Percentiles rank a stretch among this genome's conserved stretches.
These are phyloP conservation scores for Peniophora sp. DNA, from an alignment of 1,284 basidiomycete genomes.

Conservation along the genomic window DNA sequence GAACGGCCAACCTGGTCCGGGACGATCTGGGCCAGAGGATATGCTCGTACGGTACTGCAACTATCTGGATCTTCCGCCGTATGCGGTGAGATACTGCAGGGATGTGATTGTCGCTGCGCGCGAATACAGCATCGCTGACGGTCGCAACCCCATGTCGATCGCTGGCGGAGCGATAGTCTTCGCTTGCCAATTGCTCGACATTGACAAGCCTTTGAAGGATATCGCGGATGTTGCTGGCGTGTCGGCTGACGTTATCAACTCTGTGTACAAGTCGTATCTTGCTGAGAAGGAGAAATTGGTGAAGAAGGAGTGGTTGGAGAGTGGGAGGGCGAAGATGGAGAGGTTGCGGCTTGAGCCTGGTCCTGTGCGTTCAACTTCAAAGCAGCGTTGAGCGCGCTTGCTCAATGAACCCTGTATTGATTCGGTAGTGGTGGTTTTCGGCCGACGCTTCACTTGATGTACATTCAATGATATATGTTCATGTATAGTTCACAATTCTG, in stretches of 20 bases:
- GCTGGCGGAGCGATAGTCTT: conserved; percentile 95
- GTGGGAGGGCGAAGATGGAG: conserved; percentile 61
- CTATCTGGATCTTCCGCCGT: conserved; percentile 82
- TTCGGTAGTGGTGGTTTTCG: no score
- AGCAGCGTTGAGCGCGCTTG: no score
- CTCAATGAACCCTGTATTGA: no score
- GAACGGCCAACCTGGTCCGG: conserved; percentile 25
- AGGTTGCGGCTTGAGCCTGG: no score
- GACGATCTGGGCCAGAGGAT: conserved; percentile 68
- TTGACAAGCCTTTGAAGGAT: conserved; percentile 71
- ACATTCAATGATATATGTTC: no score
- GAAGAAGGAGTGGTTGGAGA: conserved; percentile 75
- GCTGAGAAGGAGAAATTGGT: conserved; percentile 65
- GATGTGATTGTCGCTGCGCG: conserved; percentile 82
- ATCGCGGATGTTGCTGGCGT: conserved; percentile 94
- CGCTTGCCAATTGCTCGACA: conserved; percentile 76
- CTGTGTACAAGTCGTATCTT: conserved; percentile 74
- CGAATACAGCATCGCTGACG: conserved; percentile 83
- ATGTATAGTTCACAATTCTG: no score
- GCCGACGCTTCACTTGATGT: no score
- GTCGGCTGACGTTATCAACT: conserved; percentile 94
- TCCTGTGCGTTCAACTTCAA: no score
- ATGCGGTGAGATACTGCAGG: conserved; percentile 76
- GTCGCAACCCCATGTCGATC: conserved; percentile 94
- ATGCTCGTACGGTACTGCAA: conserved; percentile 91